Base-by-base conservation (phyloP, 192 early-diverging fungal species). In the Anaeromyces robustus region DNA sequence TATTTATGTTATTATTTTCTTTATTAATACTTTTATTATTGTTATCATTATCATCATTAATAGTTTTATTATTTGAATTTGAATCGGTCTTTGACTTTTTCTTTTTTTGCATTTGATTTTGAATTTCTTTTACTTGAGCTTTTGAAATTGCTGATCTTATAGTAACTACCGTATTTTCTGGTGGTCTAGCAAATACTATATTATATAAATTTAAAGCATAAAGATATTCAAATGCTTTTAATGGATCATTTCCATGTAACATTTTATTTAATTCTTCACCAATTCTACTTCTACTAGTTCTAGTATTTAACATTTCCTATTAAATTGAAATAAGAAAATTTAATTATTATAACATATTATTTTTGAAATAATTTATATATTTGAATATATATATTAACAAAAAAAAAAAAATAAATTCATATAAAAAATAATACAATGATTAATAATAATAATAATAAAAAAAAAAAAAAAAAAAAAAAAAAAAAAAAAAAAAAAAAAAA, bases 231-330 rank as follows among this genome's bases (percentile, higher is more conserved):
- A 92, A 79, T 0, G 92, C 81, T 77, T 86, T 83, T 30, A 88
- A 80, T 0, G 92, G 90, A 31, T 88, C 82, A n/a, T 83, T 82
- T 17, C 94, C 92, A 16, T 82, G 86, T 77, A 97, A 87, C 96
- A 98, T 98, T 84, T 98, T 98, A 78, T 95, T 92, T 12, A 99
- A 77, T 85, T 99, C 98, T 0, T 89, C 89, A 30, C 97, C 97
- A 77, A 99, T 89, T 19, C 98, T 89, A 81, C 98, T 96, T 59
- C 93, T 88, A 78, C 94, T 95, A 79, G 98, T 95, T 83, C 98
- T 98, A 4, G 86, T 85, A 6, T 83, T 87, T 77, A 99, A 83
- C 2, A 92, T 93, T 30, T 84, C 30, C 83, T 90, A 81, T 14
- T 82, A 31, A 28, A 30, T 16, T 41, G 13, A 18, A 13, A 85